Base-by-base conservation (phyloP, 2,329 filamentous ascomycete species). In the Colletotrichum siamense region DNA sequence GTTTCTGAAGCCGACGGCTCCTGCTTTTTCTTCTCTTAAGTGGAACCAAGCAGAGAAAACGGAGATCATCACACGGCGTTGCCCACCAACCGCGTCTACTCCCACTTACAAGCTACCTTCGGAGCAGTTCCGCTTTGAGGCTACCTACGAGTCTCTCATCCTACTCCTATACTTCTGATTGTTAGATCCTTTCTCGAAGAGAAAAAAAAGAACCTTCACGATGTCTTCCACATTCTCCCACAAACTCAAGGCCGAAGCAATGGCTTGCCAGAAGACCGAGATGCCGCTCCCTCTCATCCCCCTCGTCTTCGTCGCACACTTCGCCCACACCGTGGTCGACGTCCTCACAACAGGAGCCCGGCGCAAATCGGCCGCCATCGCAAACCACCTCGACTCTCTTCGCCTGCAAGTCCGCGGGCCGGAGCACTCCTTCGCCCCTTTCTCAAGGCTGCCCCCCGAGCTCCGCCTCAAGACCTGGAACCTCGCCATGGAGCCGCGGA, bases 401-500 rank as follows among this genome's bases (percentile, higher is more conserved):
- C 70, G 74, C 26, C 74, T 76, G 15, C 74, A 76, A 28, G 70
- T 74, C 30, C 64, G 57, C 64, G 74, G 74, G 9, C 74, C 74
- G 3, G 70, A 74, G 22, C 64, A 76, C 70, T 69, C 69, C 44
- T 77, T 77, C 44, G 8, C 55, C 2, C 59, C 44, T 3, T 77
- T 77, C 28, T 24, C 65, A 8, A 55, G 39, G 4, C 66, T 77
- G 8, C 76, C 76, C 6, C 32, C 73, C 3, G 76, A 77, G 24
- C 73, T 77, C 2, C 73, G 73, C 18, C 65, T 76, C 34, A 73
- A 73, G 55, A 77, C 77, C 62, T 77, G 76, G 76, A 62, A 73
- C n/a, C 69, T 73, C 18, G 73, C 76, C 28, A 22, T 76, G 4
- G 65, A 39, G 12, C 70, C 69, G 26, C 39, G 76, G 24, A 69